A percentile compares a stretch with the other conserved stretches of the same genome.
Conservation (phyloP, 176 grass and related monocot genomes). For the Avena insularis region DNA sequence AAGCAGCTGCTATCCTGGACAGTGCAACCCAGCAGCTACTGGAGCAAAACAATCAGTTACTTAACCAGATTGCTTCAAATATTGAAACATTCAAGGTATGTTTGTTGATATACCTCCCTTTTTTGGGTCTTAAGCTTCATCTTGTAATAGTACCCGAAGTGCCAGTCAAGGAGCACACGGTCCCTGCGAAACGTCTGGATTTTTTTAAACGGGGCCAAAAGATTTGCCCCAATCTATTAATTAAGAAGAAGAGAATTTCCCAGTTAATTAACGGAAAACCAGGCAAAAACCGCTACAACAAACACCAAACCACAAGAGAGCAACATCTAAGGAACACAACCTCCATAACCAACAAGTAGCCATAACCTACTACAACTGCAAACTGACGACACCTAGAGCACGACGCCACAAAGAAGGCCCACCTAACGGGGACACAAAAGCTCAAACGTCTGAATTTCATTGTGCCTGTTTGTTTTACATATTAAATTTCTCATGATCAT, state of each 20-base stretch:
- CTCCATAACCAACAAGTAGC: too few species aligned
- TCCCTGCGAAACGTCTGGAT: conserved; percentile 19
- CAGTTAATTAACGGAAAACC: too few species aligned
- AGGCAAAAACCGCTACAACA: too few species aligned
- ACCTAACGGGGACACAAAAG: too few species aligned
- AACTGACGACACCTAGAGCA: too few species aligned
- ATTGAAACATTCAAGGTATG: conserved; percentile 71
- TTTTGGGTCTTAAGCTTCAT: neutral
- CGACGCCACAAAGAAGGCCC: too few species aligned
- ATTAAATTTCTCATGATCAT: neutral
- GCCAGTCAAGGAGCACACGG: neutral
- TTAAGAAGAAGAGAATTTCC: too few species aligned
- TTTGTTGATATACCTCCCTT: conserved; percentile 2
- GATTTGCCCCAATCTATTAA: too few species aligned
- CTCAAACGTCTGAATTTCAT: conserved; percentile 9
- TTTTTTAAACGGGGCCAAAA: neutral
- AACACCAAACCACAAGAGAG: too few species aligned
- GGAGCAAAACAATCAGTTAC: conserved; percentile 78
- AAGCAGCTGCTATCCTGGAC: conserved; percentile 65
- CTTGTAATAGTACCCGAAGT: neutral
- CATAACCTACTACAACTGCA: too few species aligned
- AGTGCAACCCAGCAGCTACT: conserved; percentile 73
- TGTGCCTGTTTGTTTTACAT: neutral
- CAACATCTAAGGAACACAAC: too few species aligned
- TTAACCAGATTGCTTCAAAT: conserved; percentile 85